Percentiles rank a stretch among this genome's conserved stretches.
Evolutionary conservation across 139 green algal species (phyloP).

Genomic region (Chlamydomonas urium): DNA sequence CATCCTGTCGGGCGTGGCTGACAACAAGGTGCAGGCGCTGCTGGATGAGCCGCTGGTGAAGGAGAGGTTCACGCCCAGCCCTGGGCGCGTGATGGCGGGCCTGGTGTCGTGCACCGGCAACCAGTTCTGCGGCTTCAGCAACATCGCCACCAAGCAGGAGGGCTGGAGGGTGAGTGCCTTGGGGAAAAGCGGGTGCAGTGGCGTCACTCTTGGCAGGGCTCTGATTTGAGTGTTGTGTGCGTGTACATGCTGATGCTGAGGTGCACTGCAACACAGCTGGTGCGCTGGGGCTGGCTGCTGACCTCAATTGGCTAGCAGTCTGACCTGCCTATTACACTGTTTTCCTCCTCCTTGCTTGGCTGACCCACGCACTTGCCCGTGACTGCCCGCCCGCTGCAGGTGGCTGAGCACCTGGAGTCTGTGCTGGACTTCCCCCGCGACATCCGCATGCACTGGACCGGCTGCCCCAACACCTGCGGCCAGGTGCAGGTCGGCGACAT

Average conservation of each 20-base stretch:
- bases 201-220: too few relatives aligned
- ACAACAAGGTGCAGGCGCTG: constrained; percentile 77
- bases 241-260: too few relatives aligned
- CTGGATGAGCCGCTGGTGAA: constrained; percentile 78
- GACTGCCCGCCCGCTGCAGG: constrained; percentile 55
- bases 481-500: constrained; percentile 78
- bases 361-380: too few relatives aligned
- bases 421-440: constrained; percentile 71
- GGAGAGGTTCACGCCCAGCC: neutral
- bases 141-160: constrained; percentile 93
- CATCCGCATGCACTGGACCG: constrained; percentile 96
- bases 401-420: constrained; percentile 79
- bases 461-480: constrained; percentile 96
- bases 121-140: constrained; percentile 93
- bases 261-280: too few relatives aligned
- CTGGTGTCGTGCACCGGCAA: constrained; percentile 88
- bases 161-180: constrained; percentile 17
- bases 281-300: too few relatives aligned
- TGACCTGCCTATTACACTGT: too few relatives aligned
- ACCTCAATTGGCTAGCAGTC: too few relatives aligned
- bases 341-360: too few relatives aligned
- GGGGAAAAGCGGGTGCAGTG: too few relatives aligned
- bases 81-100: constrained; percentile 39
- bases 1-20: constrained; percentile 83
- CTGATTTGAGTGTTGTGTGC: too few relatives aligned